Conservation (phyloP, 2,329 filamentous ascomycete genomes). For the Chaetomiaceae sp. region DNA sequence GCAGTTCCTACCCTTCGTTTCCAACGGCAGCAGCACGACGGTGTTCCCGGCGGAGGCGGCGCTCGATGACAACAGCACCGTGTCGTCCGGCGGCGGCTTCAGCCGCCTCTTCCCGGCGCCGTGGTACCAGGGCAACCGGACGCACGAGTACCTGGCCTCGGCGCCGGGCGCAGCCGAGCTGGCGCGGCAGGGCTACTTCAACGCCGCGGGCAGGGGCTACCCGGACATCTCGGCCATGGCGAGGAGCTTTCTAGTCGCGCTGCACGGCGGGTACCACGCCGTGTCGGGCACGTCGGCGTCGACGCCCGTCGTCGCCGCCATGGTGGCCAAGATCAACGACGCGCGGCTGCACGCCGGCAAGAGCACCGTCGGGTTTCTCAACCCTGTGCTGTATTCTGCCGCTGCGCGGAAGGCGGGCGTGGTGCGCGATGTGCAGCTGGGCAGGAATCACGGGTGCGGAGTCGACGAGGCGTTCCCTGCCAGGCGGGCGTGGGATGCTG, state of each 20-base stretch:
- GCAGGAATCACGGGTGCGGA: no score
- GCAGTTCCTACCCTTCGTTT: conserved; percentile 18
- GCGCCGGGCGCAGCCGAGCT: neutral
- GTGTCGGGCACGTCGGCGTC: conserved; percentile 43
- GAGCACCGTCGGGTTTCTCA: conserved; percentile 25
- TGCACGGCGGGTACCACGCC: conserved; percentile 37
- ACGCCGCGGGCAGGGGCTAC: neutral
- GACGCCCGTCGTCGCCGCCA: conserved; percentile 31
- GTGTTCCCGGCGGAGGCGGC: neutral
- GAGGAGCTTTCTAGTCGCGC: neutral
- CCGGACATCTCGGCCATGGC: conserved; percentile 11
- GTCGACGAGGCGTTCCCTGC: no score
- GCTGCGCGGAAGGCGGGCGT: no score
- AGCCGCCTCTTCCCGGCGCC: conserved; percentile 42
- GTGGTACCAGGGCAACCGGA: conserved; percentile 37
- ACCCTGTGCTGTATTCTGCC: conserved; percentile 13
- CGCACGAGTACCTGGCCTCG: conserved; percentile 36
- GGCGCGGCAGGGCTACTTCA: no score
- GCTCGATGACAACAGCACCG: conserved; percentile 31
- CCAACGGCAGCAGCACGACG: conserved; percentile 18
- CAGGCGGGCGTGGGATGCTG: no score
- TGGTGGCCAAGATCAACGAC: conserved; percentile 32
- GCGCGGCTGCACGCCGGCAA: conserved; percentile 29
- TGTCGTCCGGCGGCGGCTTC: conserved; percentile 36
- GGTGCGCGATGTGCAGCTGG: no score